These are phyloP conservation scores for Penicillium parvum DNA, from an alignment of 495 filamentous ascomycete genomes.

Conservation along the genomic window DNA sequence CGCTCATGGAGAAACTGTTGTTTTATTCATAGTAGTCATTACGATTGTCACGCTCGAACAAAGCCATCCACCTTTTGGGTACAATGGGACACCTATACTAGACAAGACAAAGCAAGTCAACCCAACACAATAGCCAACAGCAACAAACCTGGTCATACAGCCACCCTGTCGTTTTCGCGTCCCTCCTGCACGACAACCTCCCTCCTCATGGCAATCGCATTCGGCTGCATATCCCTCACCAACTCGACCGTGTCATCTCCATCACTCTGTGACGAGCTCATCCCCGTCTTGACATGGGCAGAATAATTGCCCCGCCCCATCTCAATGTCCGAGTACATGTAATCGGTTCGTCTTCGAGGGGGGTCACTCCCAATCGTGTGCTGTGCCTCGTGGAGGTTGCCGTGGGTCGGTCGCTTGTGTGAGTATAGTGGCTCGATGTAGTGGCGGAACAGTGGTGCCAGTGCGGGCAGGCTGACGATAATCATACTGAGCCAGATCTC, in stretches of 20 bases:
- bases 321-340: slow-evolving; percentile 3
- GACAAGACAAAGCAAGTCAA: neutral
- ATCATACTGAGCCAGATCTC: slow-evolving; percentile 9
- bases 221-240: slow-evolving; percentile 7
- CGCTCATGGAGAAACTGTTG: too few species aligned
- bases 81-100: too few species aligned
- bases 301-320: slow-evolving; percentile 6
- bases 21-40: too few species aligned
- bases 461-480: slow-evolving; percentile 5
- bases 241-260: slow-evolving; percentile 2
- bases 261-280: slow-evolving; percentile 5
- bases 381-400: slow-evolving; percentile 5
- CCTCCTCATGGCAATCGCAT: slow-evolving; percentile 4
- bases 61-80: too few species aligned
- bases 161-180: too few species aligned
- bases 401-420: slow-evolving; percentile 3
- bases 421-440: slow-evolving; percentile 6
- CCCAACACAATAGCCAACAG: neutral
- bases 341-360: neutral
- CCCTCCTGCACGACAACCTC: slow-evolving; percentile 3
- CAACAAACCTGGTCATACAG: neutral
- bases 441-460: slow-evolving; percentile 6
- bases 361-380: slow-evolving; percentile 8
- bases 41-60: too few species aligned
- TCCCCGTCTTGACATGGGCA: slow-evolving; percentile 4